A percentile compares a stretch with the other conserved stretches of the same genome.
phyloP scores from a whole-genome alignment of 495 filamentous ascomycete species.

The Hypoxylon cercidicola region DNA sequence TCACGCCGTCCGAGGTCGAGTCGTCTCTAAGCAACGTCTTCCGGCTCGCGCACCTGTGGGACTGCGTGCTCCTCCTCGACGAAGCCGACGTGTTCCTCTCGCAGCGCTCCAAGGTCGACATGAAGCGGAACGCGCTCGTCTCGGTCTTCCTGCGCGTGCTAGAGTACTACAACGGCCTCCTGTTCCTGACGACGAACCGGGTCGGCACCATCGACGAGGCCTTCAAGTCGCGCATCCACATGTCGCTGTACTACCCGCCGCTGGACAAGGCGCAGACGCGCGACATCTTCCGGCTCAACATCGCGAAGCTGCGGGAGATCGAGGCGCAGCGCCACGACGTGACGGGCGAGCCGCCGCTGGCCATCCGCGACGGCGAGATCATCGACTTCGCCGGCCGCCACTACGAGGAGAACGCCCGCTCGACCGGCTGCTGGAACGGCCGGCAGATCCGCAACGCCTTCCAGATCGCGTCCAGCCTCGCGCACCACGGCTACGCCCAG shows the following conservation, averaged over 20 bases:
- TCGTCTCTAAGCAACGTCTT: constrained; percentile 59
- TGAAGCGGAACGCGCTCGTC: constrained; percentile 63
- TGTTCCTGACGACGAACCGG: constrained; percentile 66
- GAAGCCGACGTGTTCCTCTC: constrained; percentile 65
- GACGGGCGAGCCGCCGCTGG: constrained; percentile 41
- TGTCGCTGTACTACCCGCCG: constrained; percentile 65
- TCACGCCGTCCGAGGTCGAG: constrained; percentile 51
- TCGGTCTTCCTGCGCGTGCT: constrained; percentile 62
- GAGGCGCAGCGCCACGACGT: constrained; percentile 58
- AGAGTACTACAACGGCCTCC: constrained; percentile 63
- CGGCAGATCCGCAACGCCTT: constrained; percentile 70
- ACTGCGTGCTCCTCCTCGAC: constrained; percentile 64
- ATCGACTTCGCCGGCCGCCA: constrained; percentile 70
- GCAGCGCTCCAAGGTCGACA: constrained; percentile 54
- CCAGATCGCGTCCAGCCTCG: constrained; percentile 67
- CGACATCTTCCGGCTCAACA: constrained; percentile 83
- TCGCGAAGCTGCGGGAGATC: constrained; percentile 62
- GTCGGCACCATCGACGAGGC: constrained; percentile 60
- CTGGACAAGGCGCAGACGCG: constrained; percentile 76
- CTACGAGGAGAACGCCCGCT: constrained; percentile 52
- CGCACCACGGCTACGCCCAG: constrained; percentile 63
- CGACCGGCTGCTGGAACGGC: constrained; percentile 57
- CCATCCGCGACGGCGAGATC: constrained; percentile 53
- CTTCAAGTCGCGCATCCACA: constrained; percentile 61
- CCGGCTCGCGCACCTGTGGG: constrained; percentile 64